Evolutionary conservation across 192 early-diverging fungal species (phyloP).

Genomic region (Funneliformis mosseae): DNA sequence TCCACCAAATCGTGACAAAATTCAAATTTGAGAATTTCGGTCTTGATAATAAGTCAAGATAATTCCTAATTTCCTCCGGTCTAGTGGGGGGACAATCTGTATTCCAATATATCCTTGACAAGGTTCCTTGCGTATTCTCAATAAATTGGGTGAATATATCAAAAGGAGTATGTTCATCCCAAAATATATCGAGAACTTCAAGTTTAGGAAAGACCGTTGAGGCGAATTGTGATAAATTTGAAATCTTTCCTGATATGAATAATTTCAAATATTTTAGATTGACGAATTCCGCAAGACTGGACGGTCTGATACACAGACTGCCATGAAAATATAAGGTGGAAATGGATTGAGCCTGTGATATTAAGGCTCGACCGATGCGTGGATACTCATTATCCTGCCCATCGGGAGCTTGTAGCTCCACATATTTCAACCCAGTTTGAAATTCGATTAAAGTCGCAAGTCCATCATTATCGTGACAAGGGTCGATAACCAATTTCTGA

Average conservation of each 20-base stretch:
- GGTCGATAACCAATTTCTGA: neutral
- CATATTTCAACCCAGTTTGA: neutral
- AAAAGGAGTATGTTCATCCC: conserved; percentile 15
- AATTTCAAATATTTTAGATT: conserved; percentile 7
- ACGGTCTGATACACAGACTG: neutral
- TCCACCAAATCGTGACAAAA: conserved; percentile 9
- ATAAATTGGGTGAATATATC: neutral
- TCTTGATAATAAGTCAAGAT: neutral
- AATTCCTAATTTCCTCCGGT: conserved; percentile 1
- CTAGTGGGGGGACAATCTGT: neutral
- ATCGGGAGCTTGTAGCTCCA: neutral
- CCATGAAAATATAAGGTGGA: neutral
- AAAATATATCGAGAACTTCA: conserved; percentile 16
- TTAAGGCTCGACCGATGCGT: neutral
- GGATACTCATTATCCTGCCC: neutral
- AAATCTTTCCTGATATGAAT: neutral
- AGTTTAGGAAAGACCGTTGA: neutral
- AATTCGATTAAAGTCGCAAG: neutral
- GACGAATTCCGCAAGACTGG: neutral
- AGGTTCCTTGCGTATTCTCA: neutral
- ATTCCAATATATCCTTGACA: conserved; percentile 9
- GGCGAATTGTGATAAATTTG: neutral
- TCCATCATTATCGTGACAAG: neutral
- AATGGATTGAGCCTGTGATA: neutral
- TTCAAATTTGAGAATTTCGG: neutral